Evolutionary conservation across 352 stramenopile species (phyloP).

Genomic region (Phytophthora citricola): DNA sequence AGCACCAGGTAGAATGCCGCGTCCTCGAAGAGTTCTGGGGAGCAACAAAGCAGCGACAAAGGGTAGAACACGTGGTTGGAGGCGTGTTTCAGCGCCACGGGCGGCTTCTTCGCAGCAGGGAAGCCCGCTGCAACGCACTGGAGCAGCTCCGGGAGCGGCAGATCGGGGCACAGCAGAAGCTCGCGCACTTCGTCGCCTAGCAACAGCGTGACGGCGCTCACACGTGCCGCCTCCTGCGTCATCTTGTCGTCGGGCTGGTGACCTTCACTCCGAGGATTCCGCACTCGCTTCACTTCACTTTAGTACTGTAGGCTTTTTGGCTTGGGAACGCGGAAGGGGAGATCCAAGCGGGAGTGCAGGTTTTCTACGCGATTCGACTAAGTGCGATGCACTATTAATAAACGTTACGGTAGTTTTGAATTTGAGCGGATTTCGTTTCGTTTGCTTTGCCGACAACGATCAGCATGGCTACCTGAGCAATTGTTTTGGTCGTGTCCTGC

Average conservation of each 20-base stretch:
- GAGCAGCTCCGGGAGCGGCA: slow-evolving; percentile 58
- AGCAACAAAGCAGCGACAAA: slow-evolving; percentile 67
- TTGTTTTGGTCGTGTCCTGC: too few relatives aligned
- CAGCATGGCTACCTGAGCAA: too few relatives aligned
- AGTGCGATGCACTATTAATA: slow-evolving; percentile 12
- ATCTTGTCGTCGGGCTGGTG: slow-evolving; percentile 13
- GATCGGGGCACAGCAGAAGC: slow-evolving; percentile 46
- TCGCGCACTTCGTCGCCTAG: slow-evolving; percentile 38
- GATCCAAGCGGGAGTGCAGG: slow-evolving; percentile 9
- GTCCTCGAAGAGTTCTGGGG: slow-evolving; percentile 59
- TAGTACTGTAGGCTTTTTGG: slow-evolving; percentile 1
- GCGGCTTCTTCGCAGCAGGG: slow-evolving; percentile 21
- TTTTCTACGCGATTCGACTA: slow-evolving; percentile 12
- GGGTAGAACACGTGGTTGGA: slow-evolving; percentile 64
- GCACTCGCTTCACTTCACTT: slow-evolving; percentile 23
- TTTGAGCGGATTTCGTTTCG: background rate
- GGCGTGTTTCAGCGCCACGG: slow-evolving; percentile 33
- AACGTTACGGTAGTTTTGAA: slow-evolving; percentile 22
- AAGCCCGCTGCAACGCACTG: slow-evolving; percentile 60
- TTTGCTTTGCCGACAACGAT: too few relatives aligned
- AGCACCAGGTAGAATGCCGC: slow-evolving; percentile 56
- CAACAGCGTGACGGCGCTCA: slow-evolving; percentile 54
- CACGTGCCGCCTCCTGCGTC: slow-evolving; percentile 25
- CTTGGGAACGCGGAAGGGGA: slow-evolving; percentile 13
- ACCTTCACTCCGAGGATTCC: slow-evolving; percentile 7